A percentile compares a stretch with the other conserved stretches of the same genome.
Evolutionary conservation across 345 rosid genomes (phyloP).

Genomic region (Microthlaspi erraticum): DNA sequence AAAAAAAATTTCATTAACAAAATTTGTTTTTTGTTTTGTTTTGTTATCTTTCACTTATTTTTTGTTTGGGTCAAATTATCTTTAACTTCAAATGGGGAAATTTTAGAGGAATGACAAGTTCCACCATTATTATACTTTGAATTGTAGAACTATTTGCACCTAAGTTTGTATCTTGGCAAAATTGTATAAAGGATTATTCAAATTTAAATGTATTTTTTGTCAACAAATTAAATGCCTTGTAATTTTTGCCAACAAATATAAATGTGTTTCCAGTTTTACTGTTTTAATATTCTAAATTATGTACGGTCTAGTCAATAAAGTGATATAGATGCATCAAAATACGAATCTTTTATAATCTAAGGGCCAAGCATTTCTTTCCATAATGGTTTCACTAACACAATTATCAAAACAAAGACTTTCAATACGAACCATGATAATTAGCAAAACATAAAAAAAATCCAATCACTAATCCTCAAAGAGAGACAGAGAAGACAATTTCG

Average conservation of each 20-base stretch:
- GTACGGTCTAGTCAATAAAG: conserved; percentile 34
- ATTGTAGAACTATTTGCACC: no score
- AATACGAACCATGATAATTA: conserved; percentile 26
- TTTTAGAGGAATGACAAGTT: no score
- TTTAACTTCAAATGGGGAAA: no score
- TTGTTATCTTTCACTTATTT: no score
- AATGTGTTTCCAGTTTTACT: conserved; percentile 21
- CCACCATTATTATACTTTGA: no score
- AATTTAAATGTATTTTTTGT: neutral
- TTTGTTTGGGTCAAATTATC: no score
- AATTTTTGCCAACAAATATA: conserved; percentile 6
- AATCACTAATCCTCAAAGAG: conserved; percentile 22
- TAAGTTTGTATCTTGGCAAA: neutral
- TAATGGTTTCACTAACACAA: conserved; percentile 28
- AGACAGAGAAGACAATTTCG: conserved; percentile 40
- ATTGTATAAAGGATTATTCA: neutral
- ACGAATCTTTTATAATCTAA: conserved; percentile 31
- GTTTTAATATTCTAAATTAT: neutral
- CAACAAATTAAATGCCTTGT: neutral
- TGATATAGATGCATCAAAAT: conserved; percentile 27
- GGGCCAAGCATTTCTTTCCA: conserved; percentile 12
- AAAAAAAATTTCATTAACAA: no score
- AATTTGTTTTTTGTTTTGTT: no score
- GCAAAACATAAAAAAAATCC: neutral
- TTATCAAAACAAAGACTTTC: conserved; percentile 26